Evolutionary conservation across 2,329 filamentous ascomycete genomes (phyloP), one percentile per base, ranked within the genome.

Genomic region (Verticillium zaregamsianum): DNA sequence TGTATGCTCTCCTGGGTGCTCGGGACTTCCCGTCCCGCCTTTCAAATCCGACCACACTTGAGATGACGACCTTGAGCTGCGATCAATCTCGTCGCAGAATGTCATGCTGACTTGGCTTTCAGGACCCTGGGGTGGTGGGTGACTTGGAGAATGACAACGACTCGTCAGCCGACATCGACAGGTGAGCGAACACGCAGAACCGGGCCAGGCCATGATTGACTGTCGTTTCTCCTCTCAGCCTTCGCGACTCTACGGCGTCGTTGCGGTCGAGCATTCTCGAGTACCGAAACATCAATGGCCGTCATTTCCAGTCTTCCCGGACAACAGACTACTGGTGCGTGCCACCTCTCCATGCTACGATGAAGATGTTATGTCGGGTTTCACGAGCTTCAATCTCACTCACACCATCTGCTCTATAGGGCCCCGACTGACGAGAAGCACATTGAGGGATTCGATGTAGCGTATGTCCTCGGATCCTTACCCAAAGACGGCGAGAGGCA

Each of bases 201-300:
- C 7, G 37, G 6, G 37, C 28, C 28, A 6, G 28, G 28, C 28
- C 28, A 28, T 28, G 2, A 39, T 39, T 12, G 11, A 45, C n/a
- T 20, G 1, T 45, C 17, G n/a, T 45, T 28, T 9, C 39, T 45
- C 15, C 17, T 15, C 17, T 9, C 54, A 56, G 54, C 33, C 32
- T 56, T 9, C 54, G 28, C 25, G 54, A 56, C 5, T 74, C 72
- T 2, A 74, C 71, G 0, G 67, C 68, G 3, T 75, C 73, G 11
- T 64, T 76, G 6, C 67, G 68, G 3, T 71, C 71, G 7, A 74
- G 71, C 61, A 70, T 75, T 35, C 68, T 70, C 32, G 67, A 73
- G 35, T 74, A 74, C 58, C 71, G 73, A 40, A 66, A 61, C n/a
- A 63, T 75, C 28, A 69, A 74, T 39, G 70, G 70, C 6, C 70